Evolutionary conservation across 768 basidiomycete genomes (phyloP), one percentile per base, ranked within the genome.

Genomic region (Mycena haematopus): DNA sequence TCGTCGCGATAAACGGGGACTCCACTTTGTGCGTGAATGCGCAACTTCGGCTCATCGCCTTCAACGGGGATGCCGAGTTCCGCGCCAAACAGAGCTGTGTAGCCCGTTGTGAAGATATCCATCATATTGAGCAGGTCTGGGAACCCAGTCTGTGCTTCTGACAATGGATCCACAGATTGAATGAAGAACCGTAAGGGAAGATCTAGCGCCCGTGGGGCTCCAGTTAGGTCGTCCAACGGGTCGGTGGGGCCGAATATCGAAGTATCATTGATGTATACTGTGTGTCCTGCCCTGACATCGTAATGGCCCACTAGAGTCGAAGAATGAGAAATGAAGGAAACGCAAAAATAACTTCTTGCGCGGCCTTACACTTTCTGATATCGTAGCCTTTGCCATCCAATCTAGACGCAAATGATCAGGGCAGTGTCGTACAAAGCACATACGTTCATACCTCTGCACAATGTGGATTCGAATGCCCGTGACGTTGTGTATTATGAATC

Each of bases 351-450:
- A 63, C 38, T 10, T 59, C 50, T 44, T 38, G 21, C 22, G 15
- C 5, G 22, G 90, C 70, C n/a, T 68, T 27, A 95, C 95, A 77
- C 78, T 87, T 92, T 35, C 90, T 83, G 56, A 98, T 82, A 68
- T 96, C 92, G 68, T 94, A 96, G 9, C 95, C 95, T 67, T 82
- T 88, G 14, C 89, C 89, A 68, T 96, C 95, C 56, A 95, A 72
- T 27, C 93, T 52, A 35, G 49, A 49, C 7, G 10, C 19, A 19
- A 10, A 33, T 50, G 10, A 31, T 31, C 49, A 50, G 10, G 17
- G 11, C 19, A 31, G 9, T 5, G 31, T 31, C 29, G 2, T 22
- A 33, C 21, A 2, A 21, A 13, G n/a, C 13, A 3, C 11, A 11
- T 6, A 22, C 29, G 9, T 31, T 2, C 33, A 52, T 52, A 52